Percentiles rank a stretch among this genome's conserved stretches.
Conservation (phyloP, 805 yeast species). For the Metschnikowia bowlesiae region DNA sequence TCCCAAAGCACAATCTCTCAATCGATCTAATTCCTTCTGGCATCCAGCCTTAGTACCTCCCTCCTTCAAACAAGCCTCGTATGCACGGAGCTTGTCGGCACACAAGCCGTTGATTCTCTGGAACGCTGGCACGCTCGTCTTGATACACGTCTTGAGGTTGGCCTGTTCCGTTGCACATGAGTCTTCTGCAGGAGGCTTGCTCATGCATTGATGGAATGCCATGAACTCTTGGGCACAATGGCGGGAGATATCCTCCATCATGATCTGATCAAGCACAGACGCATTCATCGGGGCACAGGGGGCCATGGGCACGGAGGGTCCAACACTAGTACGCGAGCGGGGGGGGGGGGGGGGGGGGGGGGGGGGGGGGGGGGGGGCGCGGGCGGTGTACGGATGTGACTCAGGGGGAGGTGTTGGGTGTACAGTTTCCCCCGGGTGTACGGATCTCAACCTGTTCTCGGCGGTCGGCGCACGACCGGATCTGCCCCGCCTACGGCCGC, state of each 20-base stretch:
- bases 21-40: conserved; percentile 44
- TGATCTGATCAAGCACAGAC: conserved; percentile 55
- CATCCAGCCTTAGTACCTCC: conserved; percentile 48
- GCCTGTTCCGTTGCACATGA: conserved; percentile 55
- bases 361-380: too few species aligned
- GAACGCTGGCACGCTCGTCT: conserved; percentile 62
- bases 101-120: conserved; percentile 64
- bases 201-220: conserved; percentile 68
- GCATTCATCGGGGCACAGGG: conserved; percentile 9
- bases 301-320: too few species aligned
- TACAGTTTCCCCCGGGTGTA: neutral
- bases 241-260: conserved; percentile 73
- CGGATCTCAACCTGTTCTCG: neutral
- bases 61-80: conserved; percentile 61
- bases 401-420: neutral
- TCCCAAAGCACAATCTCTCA: conserved; percentile 58
- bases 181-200: conserved; percentile 47
- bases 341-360: too few species aligned
- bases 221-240: conserved; percentile 71
- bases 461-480: neutral
- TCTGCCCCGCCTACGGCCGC: neutral
- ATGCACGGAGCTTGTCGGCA: conserved; percentile 50
- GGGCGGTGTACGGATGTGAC: neutral
- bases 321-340: too few species aligned
- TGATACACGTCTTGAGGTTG: conserved; percentile 59